Base-by-base conservation (phyloP, 768 basidiomycete species). In the Lentinus tigrinus region DNA sequence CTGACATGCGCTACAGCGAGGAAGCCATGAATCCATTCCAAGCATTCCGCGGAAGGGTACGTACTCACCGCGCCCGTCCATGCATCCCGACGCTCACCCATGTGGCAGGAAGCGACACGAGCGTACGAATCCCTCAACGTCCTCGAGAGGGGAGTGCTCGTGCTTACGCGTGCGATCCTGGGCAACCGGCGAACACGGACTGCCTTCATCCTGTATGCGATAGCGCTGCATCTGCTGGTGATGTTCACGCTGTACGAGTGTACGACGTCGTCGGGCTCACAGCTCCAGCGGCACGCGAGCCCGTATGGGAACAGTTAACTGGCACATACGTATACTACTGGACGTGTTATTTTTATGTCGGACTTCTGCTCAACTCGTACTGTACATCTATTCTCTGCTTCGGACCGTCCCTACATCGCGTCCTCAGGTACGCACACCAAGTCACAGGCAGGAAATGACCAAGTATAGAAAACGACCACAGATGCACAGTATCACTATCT, bases 21-120 rank as follows among this genome's bases (percentile, higher is more conserved):
- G 92, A 97, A 73, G 85, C 92, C 52, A 94, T 98, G 85, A 98
- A 99, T 68, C 96, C 97, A 0, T 99, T 99, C 69, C 95, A 98
- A 72, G 94, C 90, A 7, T 98, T 99, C 81, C 85, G 94, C 61
- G 94, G 96, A 1, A 80, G 94, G 71, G 96, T 97, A 66, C 63
- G 94, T 83, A 28, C 46, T 63, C 16, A 19, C 26, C 4, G n/a
- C 23, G n/a, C n/a, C n/a, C n/a, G n/a, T n/a, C n/a, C n/a, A n/a
- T n/a, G n/a, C n/a, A n/a, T n/a, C n/a, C n/a, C n/a, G n/a, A 9
- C 38, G 38, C 39, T 24, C 38, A 56, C 27, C 37, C 61, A 43
- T 11, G 31, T 11, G 31, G 11, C 69, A 98, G 96, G 97, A 98
- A 77, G 93, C 94, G 28, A 89, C 91, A n/a, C 78, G 95, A 56